phyloP scores from a whole-genome alignment of 2,329 filamentous ascomycete genomes.

The Colletotrichum graminicola region DNA sequence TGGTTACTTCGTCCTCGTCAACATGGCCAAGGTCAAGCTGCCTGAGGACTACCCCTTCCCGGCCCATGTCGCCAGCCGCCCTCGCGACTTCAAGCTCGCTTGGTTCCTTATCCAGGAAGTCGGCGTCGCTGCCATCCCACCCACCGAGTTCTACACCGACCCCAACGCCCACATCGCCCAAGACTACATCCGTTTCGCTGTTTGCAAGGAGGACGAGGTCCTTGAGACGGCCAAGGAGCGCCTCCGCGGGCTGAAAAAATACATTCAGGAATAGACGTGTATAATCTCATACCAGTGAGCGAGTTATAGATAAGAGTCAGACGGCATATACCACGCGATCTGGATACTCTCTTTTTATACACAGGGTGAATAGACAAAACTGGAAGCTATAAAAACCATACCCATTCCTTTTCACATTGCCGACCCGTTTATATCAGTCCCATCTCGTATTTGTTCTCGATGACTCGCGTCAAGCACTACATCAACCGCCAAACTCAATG shows the following conservation, averaged over 20 bases:
- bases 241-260: conserved; percentile 79
- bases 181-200: conserved; percentile 94
- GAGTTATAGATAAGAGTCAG: not conserved
- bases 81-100: conserved; percentile 91
- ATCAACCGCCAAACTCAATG: not conserved
- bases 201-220: conserved; percentile 94
- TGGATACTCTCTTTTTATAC: not conserved
- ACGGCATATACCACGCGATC: not conserved
- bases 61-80: conserved; percentile 84
- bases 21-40: conserved; percentile 88
- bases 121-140: conserved; percentile 94
- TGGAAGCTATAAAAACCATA: not conserved
- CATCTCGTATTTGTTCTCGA: not conserved
- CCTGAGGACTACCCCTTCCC: conserved; percentile 91
- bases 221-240: conserved; percentile 83
- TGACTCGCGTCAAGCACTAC: not conserved
- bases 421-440: not conserved
- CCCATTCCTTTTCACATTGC: not conserved
- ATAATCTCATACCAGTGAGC: not conserved
- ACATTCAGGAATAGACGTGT: conserved; percentile 58
- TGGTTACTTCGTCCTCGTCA: conserved; percentile 97
- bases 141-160: conserved; percentile 96
- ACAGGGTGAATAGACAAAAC: conserved; percentile 30
- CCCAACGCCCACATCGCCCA: conserved; percentile 86
- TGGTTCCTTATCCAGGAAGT: conserved; percentile 99